Conservation (phyloP, 2,329 filamentous ascomycete genomes). For the Aspergillus ochraceus region DNA sequence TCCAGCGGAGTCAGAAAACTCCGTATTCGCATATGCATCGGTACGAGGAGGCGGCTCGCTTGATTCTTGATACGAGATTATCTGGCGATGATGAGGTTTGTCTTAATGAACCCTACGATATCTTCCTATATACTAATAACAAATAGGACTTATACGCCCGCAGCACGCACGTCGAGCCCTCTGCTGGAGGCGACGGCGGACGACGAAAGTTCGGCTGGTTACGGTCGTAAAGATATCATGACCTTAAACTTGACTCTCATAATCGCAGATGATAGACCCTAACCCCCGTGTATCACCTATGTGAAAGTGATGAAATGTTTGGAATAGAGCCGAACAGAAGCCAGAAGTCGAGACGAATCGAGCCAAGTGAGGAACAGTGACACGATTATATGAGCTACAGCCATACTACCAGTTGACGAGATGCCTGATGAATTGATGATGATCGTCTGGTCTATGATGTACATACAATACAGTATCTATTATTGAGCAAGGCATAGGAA, state of each 20-base stretch:
- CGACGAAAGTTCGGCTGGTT: slow-evolving; percentile 48
- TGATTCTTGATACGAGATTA: slow-evolving; percentile 81
- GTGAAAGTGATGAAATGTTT: neutral
- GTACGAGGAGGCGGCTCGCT: slow-evolving; percentile 68
- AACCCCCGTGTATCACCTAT: neutral
- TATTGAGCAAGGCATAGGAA: neutral
- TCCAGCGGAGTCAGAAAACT: slow-evolving; percentile 87
- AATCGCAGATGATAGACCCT: neutral
- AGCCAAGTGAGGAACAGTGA: neutral
- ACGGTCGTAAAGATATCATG: slow-evolving; percentile 28
- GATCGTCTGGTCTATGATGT: slow-evolving; percentile 22
- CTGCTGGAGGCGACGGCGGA: slow-evolving; percentile 37
- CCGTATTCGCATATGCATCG: slow-evolving; percentile 72
- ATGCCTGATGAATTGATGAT: slow-evolving; percentile 18
- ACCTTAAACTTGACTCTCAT: neutral
- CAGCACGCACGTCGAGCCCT: slow-evolving; percentile 56
- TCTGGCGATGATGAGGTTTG: slow-evolving; percentile 84
- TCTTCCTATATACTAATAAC: slow-evolving; percentile 11
- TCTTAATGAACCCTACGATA: too few species aligned
- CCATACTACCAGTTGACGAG: slow-evolving; percentile 12
- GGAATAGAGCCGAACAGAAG: neutral
- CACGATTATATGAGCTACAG: slow-evolving; percentile 9
- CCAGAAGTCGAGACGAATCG: too few species aligned
- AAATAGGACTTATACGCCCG: slow-evolving; percentile 59
- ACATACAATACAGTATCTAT: slow-evolving; percentile 18